phyloP scores from a whole-genome alignment of 805 yeast species.

The Ascoidea rubescens region DNA sequence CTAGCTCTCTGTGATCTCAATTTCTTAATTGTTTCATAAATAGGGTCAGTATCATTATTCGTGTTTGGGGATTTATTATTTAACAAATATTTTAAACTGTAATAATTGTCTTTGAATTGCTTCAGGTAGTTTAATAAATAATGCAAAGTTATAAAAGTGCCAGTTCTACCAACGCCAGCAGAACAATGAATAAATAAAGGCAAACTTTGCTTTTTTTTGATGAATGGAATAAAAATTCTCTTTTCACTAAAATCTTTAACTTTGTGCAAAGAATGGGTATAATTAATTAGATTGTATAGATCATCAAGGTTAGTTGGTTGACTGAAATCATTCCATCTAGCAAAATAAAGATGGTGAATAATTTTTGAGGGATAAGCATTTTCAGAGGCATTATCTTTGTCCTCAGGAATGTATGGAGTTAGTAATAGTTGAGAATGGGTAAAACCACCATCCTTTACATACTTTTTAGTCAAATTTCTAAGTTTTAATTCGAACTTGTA shows the following conservation, averaged over 20 bases:
- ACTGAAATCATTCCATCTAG: too few relatives aligned
- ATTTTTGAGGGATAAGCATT: constrained; percentile 12
- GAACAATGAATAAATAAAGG: constrained; percentile 78
- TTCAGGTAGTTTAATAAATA: constrained; percentile 16
- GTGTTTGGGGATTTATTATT: too few relatives aligned
- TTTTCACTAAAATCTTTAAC: constrained; percentile 51
- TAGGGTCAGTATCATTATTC: background rate
- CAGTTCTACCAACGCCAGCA: constrained; percentile 94
- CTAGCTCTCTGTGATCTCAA: background rate
- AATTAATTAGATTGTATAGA: constrained; percentile 46
- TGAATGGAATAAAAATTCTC: background rate
- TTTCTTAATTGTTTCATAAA: background rate
- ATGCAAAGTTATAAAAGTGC: constrained; percentile 66
- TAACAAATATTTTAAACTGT: too few relatives aligned
- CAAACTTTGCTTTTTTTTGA: constrained; percentile 8
- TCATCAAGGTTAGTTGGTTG: constrained; percentile 22
- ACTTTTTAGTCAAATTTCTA: constrained; percentile 5
- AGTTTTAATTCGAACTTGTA: constrained; percentile 7
- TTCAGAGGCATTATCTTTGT: constrained; percentile 12
- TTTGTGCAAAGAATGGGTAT: constrained; percentile 74
- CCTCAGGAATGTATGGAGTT: constrained; percentile 10
- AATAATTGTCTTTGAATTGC: too few relatives aligned
- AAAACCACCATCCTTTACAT: constrained; percentile 16
- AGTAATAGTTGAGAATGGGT: constrained; percentile 24
- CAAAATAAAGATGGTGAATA: too few relatives aligned